Conservation (phyloP, 345 rosid species). For the Camelina sativa region DNA sequence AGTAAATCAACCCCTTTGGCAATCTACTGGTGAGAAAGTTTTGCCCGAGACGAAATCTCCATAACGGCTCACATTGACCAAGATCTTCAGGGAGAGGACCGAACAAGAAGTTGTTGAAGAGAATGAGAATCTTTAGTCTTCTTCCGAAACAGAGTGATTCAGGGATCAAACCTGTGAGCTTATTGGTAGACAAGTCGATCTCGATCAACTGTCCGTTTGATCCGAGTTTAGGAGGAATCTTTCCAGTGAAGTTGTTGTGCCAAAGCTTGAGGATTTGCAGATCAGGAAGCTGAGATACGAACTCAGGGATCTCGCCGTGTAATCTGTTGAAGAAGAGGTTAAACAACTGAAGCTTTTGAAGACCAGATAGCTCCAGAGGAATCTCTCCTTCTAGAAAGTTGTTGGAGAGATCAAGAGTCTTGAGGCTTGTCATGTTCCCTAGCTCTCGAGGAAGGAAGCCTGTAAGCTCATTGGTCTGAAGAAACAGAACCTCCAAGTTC, state of each 20-base stretch:
- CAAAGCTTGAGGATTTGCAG: constrained; percentile 68
- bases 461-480: constrained; percentile 72
- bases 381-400: constrained; percentile 78
- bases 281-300: constrained; percentile 60
- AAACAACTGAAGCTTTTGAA: constrained; percentile 64
- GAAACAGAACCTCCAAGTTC: constrained; percentile 65
- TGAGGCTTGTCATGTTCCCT: constrained; percentile 75
- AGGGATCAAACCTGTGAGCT: constrained; percentile 80
- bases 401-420: constrained; percentile 74
- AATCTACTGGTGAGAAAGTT: constrained; percentile 77
- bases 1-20: constrained; percentile 71
- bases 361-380: constrained; percentile 67
- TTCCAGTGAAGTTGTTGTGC: constrained; percentile 92
- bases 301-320: constrained; percentile 82
- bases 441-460: constrained; percentile 70
- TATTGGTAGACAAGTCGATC: constrained; percentile 87
- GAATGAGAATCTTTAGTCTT: constrained; percentile 62
- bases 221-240: constrained; percentile 76
- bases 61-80: constrained; percentile 66
- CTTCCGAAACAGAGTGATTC: constrained; percentile 58
- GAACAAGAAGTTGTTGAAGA: constrained; percentile 82
- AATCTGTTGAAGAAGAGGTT: constrained; percentile 77
- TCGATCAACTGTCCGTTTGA: constrained; percentile 60
- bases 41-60: constrained; percentile 74
- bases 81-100: constrained; percentile 80